Percentiles rank a stretch among this genome's conserved stretches.
These are phyloP conservation scores for Wickerhamomyces sp. DNA, from an alignment of 1,139 yeast genomes.

Conservation along the genomic window DNA sequence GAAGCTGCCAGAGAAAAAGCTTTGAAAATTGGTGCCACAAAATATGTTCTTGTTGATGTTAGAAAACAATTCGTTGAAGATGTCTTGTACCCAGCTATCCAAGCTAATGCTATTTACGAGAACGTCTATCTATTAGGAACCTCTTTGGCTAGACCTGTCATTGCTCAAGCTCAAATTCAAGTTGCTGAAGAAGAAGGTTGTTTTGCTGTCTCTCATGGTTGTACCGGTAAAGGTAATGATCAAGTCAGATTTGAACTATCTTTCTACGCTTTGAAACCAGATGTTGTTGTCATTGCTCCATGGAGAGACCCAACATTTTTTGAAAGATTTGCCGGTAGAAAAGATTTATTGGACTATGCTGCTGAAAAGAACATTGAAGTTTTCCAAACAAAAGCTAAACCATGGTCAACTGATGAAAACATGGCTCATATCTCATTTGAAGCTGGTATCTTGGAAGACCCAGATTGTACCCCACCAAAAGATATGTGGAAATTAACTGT, in stretches of 20 bases:
- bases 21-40: slow-evolving; percentile 92
- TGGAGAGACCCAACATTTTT: slow-evolving; percentile 97
- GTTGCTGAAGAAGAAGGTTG: slow-evolving; percentile 97
- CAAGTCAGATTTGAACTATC: slow-evolving; percentile 97
- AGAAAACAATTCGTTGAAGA: slow-evolving; percentile 92
- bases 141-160: slow-evolving; percentile 96
- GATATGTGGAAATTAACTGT: slow-evolving; percentile 99
- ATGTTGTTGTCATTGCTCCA: slow-evolving; percentile 94
- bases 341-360: slow-evolving; percentile 90
- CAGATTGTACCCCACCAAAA: slow-evolving; percentile 97
- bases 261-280: slow-evolving; percentile 96
- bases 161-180: slow-evolving; percentile 95
- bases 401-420: slow-evolving; percentile 99
- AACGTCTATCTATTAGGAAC: slow-evolving; percentile 95
- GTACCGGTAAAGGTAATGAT: slow-evolving; percentile 99
- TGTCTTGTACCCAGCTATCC: slow-evolving; percentile 91
- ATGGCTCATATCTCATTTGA: slow-evolving; percentile 97
- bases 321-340: slow-evolving; percentile 96
- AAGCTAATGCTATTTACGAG: slow-evolving; percentile 95
- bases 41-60: slow-evolving; percentile 90
- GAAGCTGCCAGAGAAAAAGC: slow-evolving; percentile 97
- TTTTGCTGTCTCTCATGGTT: slow-evolving; percentile 97
- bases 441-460: slow-evolving; percentile 98
- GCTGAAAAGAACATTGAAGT: slow-evolving; percentile 89
- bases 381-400: slow-evolving; percentile 95